Conservation (phyloP, 176 grass and related monocot genomes). For the Aechmea fasciata region DNA sequence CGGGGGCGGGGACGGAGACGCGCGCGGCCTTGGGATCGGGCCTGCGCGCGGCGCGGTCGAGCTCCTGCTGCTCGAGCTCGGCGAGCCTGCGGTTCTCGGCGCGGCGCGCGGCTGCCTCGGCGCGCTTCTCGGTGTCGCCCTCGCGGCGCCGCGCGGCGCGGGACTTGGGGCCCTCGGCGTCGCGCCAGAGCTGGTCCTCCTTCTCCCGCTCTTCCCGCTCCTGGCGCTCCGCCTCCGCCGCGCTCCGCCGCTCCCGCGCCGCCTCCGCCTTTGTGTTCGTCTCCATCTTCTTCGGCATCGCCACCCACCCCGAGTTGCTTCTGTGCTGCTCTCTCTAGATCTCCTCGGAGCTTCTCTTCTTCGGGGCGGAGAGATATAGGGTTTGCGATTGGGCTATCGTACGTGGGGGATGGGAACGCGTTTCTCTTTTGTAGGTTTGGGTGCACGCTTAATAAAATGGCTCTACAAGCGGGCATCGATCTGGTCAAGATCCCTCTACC, state of each 20-base stretch:
- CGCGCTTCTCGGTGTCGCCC: conserved; percentile 83
- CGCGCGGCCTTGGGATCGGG: conserved; percentile 66
- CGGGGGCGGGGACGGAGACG: conserved; percentile 50
- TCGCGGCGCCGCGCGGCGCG: conserved; percentile 63
- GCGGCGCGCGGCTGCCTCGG: conserved; percentile 58
- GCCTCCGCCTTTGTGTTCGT: conserved; percentile 96
- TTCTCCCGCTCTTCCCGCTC: conserved; percentile 40
- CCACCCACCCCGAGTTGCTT: too few species aligned
- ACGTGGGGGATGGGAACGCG: too few species aligned
- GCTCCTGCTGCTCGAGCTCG: conserved; percentile 54
- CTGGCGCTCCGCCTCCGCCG: conserved; percentile 50
- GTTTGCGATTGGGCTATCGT: too few species aligned
- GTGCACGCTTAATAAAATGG: too few species aligned
- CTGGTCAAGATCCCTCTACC: too few species aligned
- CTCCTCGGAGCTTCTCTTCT: too few species aligned
- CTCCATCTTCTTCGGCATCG: conserved; percentile 99
- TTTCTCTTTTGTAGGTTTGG: too few species aligned
- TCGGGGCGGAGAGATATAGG: too few species aligned
- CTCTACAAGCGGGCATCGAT: too few species aligned
- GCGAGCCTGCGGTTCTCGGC: conserved; percentile 79
- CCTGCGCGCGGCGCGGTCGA: conserved; percentile 30
- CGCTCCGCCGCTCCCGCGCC: conserved; percentile 54
- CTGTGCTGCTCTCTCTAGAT: too few species aligned
- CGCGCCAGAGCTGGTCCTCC: conserved; percentile 87
- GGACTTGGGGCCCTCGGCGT: conserved; percentile 84